These are phyloP conservation scores for Emergomyces africanus DNA, from an alignment of 2,329 filamentous ascomycete genomes.

Conservation along the genomic window DNA sequence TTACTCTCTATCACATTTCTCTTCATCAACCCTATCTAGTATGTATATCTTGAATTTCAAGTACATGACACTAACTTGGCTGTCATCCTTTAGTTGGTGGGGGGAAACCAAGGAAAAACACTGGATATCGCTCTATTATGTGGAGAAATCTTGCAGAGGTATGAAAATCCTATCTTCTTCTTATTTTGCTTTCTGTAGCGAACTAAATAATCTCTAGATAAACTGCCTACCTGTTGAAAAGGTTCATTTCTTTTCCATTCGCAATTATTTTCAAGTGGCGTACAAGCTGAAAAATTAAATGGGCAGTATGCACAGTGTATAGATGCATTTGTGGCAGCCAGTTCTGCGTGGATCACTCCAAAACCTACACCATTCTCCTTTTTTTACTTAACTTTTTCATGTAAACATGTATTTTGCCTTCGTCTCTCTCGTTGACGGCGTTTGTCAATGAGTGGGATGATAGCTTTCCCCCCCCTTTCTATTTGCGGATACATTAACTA, in stretches of 20 bases:
- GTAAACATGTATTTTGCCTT: neutral
- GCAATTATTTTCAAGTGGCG: neutral
- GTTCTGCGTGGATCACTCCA: neutral
- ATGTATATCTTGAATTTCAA: neutral
- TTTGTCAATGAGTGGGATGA: neutral
- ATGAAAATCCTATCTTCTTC: neutral
- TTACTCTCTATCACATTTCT: too few species aligned
- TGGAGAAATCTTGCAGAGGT: neutral
- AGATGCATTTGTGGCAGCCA: neutral
- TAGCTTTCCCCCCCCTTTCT: too few species aligned
- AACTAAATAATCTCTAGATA: neutral
- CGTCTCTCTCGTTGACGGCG: conserved; percentile 17
- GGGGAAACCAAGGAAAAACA: neutral
- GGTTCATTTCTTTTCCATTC: neutral
- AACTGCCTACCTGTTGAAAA: neutral
- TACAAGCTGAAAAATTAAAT: neutral
- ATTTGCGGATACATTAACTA: too few species aligned
- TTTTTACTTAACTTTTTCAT: neutral
- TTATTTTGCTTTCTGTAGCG: neutral
- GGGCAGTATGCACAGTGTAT: neutral
- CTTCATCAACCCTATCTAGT: neutral
- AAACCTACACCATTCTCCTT: neutral
- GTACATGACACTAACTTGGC: neutral
- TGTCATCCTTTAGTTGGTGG: neutral
- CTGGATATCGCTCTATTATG: neutral